Percentiles rank a stretch among this genome's conserved stretches.
These are phyloP conservation scores for Argentina anserina DNA, from an alignment of 306 rosid genomes.

Conservation along the genomic window DNA sequence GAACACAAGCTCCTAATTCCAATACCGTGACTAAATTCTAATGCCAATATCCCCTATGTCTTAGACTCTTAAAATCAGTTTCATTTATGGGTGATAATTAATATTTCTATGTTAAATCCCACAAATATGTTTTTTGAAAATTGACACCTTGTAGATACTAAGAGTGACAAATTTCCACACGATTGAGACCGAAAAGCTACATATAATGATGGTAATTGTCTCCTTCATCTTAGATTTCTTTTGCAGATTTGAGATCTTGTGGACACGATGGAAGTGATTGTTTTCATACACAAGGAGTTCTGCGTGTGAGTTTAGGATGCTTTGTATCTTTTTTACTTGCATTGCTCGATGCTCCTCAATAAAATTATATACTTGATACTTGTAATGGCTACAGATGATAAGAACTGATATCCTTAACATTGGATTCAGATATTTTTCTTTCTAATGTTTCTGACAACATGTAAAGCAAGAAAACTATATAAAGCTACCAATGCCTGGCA, in stretches of 20 bases:
- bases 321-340: conserved; percentile 57
- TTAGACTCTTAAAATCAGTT: background rate
- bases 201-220: background rate
- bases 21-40: background rate
- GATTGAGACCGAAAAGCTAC: background rate
- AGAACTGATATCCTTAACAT: conserved; percentile 44
- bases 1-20: background rate
- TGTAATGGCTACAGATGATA: background rate
- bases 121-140: background rate
- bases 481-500: conserved; percentile 68
- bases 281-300: conserved; percentile 66
- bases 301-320: conserved; percentile 84
- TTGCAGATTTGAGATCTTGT: conserved; percentile 67
- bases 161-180: background rate
- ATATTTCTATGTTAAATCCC: background rate
- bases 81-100: background rate
- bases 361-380: background rate
- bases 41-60: background rate
- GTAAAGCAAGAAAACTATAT: conserved; percentile 54
- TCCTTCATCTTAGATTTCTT: background rate
- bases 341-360: background rate
- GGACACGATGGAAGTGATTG: conserved; percentile 65
- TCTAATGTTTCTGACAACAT: conserved; percentile 67
- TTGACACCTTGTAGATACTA: background rate
- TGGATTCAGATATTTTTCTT: conserved; percentile 66